Base-by-base conservation (phyloP, 495 filamentous ascomycete genomes). In the Lasiosphaeria ovina region DNA sequence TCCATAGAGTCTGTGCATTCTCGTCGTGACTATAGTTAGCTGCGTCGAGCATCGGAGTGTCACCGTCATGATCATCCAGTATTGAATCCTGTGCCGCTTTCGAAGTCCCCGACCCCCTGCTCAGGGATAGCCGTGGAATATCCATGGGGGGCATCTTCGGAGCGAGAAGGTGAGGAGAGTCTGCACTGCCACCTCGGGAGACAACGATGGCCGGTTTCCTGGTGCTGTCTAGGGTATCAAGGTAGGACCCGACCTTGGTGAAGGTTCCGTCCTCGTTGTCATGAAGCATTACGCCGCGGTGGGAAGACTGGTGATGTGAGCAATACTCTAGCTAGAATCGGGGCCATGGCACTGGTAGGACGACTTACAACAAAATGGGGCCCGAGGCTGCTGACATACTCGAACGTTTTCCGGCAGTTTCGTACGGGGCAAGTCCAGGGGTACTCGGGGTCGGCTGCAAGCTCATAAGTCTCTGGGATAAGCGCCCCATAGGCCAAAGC, bases 181-280 rank as follows among this genome's bases (percentile, higher is more conserved):
- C 10, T 55, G 55, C 1, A 54, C 3, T 5, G 61, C 38, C 1
- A 24, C 63, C 60, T 6, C 35, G 35, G 17, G 67, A 68, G 31
- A 70, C 42, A 14, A 70, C 58, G 34, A 68, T 50, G 3, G 62
- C 62, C 10, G 63, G 63, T 1, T 42, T 47, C 12, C 1, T 42
- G 12, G 14, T 52, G 24, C 7, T 9, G 49, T 45, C 11, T 64
- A 62, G 2, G 62, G 48, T 33, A 62, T 49, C 12, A 4, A 9
- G 48, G 17, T 61, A 63, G 4, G n/a, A 55, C 17, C 57, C 60
- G 5, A 65, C 34, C 12, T 66, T 24, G 14, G 72, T 67, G 6
- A 77, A 51, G 0, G 73, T 78, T 0, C 75, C 74, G n/a, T 76
- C 72, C 42, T 61, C 42, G 35, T 76, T 73, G 47, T 77, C 74